phyloP scores from a whole-genome alignment of 306 rosid genomes.

The Quillaja saponaria region DNA sequence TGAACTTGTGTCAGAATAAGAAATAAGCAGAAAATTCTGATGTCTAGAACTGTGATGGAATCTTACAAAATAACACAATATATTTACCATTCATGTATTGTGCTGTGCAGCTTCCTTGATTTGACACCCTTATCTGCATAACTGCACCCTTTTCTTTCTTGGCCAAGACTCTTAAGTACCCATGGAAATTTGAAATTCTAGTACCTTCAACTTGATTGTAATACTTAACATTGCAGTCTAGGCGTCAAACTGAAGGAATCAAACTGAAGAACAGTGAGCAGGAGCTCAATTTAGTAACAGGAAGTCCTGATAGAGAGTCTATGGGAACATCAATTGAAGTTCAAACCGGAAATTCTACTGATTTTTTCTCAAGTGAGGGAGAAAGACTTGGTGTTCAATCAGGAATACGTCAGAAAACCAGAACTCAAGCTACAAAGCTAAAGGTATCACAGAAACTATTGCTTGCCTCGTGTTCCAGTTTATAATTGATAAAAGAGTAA shows the following conservation, averaged over 20 bases:
- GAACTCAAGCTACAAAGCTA: slow-evolving; percentile 51
- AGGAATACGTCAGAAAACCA: slow-evolving; percentile 47
- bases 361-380: slow-evolving; percentile 54
- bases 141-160: too few relatives aligned
- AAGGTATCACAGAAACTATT: slow-evolving; percentile 46
- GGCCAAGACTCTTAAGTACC: too few relatives aligned
- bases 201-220: slow-evolving; percentile 18
- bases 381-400: slow-evolving; percentile 45
- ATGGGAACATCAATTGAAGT: slow-evolving; percentile 68
- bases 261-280: slow-evolving; percentile 26
- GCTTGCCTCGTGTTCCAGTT: slow-evolving; percentile 14
- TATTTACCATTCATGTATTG: not conserved
- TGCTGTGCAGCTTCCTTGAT: slow-evolving; percentile 1
- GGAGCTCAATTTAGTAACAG: slow-evolving; percentile 31
- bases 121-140: slow-evolving; percentile 1
- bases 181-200: too few relatives aligned
- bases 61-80: too few relatives aligned
- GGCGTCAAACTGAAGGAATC: slow-evolving; percentile 41
- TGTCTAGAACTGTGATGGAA: too few relatives aligned
- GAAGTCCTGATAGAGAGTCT: slow-evolving; percentile 60
- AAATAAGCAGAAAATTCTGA: too few relatives aligned
- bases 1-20: too few relatives aligned
- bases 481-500: not conserved
- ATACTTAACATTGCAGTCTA: slow-evolving; percentile 53
- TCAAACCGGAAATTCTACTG: slow-evolving; percentile 65